Evolutionary conservation across 1,284 basidiomycete genomes (phyloP).

Genomic region (Ustilago hordei): DNA sequence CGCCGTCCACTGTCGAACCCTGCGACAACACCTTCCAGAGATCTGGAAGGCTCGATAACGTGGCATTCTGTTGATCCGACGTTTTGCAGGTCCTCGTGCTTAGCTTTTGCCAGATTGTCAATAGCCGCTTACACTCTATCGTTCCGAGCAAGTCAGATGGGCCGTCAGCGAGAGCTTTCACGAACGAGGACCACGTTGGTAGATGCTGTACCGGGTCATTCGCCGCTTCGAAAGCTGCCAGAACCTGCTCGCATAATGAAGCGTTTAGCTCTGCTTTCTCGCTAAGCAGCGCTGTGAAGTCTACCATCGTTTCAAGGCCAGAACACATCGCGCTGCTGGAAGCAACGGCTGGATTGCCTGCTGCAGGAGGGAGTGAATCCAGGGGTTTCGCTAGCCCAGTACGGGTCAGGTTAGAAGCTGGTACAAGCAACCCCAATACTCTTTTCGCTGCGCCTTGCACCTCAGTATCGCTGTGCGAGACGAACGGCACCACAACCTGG

Average conservation of each 20-base stretch:
- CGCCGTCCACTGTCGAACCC: neutral
- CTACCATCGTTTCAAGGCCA: neutral
- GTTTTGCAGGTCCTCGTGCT: constrained; percentile 6
- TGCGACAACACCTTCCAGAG: constrained; percentile 16
- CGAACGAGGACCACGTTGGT: constrained; percentile 18
- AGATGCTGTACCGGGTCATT: neutral
- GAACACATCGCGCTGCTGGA: neutral
- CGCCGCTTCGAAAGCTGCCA: constrained; percentile 6
- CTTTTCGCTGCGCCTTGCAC: constrained; percentile 17
- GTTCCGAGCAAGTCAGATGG: neutral
- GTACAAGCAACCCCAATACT: constrained; percentile 7
- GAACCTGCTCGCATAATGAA: constrained; percentile 7
- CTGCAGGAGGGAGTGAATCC: neutral
- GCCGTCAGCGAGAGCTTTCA: constrained; percentile 27
- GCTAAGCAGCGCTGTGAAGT: constrained; percentile 2
- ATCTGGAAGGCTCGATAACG: constrained; percentile 19
- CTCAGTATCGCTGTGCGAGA: constrained; percentile 25
- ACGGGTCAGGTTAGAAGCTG: neutral
- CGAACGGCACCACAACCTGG: constrained; percentile 17
- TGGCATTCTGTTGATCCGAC: constrained; percentile 13
- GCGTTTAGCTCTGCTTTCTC: neutral
- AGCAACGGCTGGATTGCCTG: neutral
- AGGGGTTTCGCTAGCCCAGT: neutral
- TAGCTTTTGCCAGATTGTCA: neutral
- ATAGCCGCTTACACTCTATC: neutral